Evolutionary conservation across 2,329 filamentous ascomycete genomes (phyloP).

Genomic region (Cordyceps tenuipes): DNA sequence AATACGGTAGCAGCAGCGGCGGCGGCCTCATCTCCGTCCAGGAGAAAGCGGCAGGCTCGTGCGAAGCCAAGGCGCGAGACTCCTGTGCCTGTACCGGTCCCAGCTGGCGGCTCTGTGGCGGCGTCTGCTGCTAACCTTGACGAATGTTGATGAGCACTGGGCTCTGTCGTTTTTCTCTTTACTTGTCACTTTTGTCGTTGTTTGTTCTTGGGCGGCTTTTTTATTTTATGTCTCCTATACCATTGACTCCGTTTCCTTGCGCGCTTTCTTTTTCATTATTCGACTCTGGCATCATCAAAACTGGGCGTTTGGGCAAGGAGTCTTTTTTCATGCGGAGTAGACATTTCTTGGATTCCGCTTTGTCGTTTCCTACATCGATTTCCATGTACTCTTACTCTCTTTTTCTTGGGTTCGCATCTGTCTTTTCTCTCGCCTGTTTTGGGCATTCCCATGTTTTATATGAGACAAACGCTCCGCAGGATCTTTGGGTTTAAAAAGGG

Average conservation of each 20-base stretch:
- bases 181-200: not conserved
- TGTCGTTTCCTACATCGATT: not conserved
- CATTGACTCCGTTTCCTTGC: not conserved
- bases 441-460: not conserved
- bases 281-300: not conserved
- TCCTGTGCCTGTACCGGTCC: not conserved
- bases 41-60: not conserved
- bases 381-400: constrained; percentile 6
- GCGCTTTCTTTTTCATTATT: not conserved
- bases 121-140: not conserved
- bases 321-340: not conserved
- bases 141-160: not conserved
- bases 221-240: not conserved
- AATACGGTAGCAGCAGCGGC: not conserved
- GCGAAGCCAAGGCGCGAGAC: not conserved
- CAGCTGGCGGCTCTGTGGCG: not conserved
- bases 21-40: not conserved
- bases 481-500: not conserved
- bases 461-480: constrained; percentile 2
- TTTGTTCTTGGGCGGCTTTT: not conserved
- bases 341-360: not conserved
- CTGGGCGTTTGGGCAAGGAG: not conserved
- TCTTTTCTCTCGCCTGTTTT: not conserved
- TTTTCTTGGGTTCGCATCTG: not conserved
- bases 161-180: not conserved